Base-by-base conservation (phyloP, 2,329 filamentous ascomycete species). In the Epichloe sibirici region DNA sequence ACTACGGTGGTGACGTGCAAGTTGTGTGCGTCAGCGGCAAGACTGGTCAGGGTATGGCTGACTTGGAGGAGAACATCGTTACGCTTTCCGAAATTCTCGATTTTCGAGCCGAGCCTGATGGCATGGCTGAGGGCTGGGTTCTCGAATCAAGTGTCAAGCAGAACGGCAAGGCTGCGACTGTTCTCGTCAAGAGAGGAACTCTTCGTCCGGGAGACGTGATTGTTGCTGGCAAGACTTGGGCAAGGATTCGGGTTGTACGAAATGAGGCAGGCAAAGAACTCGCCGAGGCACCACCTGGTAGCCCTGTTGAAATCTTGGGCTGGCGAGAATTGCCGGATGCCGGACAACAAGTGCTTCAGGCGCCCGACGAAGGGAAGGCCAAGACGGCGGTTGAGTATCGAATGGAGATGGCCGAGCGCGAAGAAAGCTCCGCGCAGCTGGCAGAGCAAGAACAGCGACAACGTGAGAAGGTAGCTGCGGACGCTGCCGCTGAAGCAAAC, bases 1-100 rank as follows among this genome's bases (percentile, higher is more conserved):
- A 97, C 63, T 95, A 82, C 62, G 93, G 93, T 42, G 93, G 93
- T 54, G 93, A 98, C 57, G 88, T 93, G 17, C 93, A 97, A 68
- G 88, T 90, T 17, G 88, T 97, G 2, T 81, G 79, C 51, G 90
- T 98, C 40, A 95, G 89, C 63, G 94, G 91, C 45, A 95, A 93
- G 73, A 97, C 93, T 0, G 93, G 93, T 1, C 74, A 86, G 65
- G 93, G 93, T 48, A 97, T 98, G 84, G 74, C 82, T 15, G 86
- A 94, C 49, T 77, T 98, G 2, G 93, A 97, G 69, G 94, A 98
- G 72, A 90, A 86, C 48, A 88, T 91, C 47, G 72, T 93, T 23
- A 85, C 88, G 0, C 77, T 95, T 5, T 86, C 90, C 1, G 93
- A 98, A 65, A 82, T 97, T 58, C 78, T 96, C 12, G 93, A 98